These are phyloP conservation scores for Solanum pimpinellifolium DNA, from an alignment of 257 asterid genomes.

Conservation along the genomic window DNA sequence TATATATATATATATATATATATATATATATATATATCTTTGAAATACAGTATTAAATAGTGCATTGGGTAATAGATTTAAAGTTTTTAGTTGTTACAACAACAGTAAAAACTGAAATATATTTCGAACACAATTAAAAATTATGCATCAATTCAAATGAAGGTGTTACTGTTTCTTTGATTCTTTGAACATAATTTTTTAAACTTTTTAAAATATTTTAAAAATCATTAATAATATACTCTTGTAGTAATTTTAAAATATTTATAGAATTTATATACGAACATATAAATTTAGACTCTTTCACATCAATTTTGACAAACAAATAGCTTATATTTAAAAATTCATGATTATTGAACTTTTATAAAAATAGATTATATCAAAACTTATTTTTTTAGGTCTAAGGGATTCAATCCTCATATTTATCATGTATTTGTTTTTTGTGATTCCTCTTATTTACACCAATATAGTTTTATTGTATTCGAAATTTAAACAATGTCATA, in stretches of 20 bases:
- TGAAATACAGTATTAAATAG: too few relatives aligned
- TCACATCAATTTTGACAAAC: background rate
- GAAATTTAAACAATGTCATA: rapidly evolving
- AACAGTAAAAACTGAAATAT: too few relatives aligned
- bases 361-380: background rate
- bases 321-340: too few relatives aligned
- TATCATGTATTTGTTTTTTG: background rate
- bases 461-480: rapidly evolving
- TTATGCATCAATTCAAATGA: background rate
- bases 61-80: too few relatives aligned
- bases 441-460: background rate
- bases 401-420: background rate
- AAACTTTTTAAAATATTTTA: too few relatives aligned
- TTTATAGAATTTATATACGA: background rate
- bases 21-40: too few relatives aligned
- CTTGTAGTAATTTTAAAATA: background rate
- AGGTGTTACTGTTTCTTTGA: background rate
- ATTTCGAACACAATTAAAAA: too few relatives aligned
- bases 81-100: too few relatives aligned
- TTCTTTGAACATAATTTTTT: background rate
- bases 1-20: too few relatives aligned
- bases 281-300: background rate
- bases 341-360: background rate
- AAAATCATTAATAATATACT: too few relatives aligned
- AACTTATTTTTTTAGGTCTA: background rate